Evolutionary conservation across 2,329 filamentous ascomycete species (phyloP), one percentile per base, ranked within the genome.

Genomic region (Tolypocladium cylindrosporum): DNA sequence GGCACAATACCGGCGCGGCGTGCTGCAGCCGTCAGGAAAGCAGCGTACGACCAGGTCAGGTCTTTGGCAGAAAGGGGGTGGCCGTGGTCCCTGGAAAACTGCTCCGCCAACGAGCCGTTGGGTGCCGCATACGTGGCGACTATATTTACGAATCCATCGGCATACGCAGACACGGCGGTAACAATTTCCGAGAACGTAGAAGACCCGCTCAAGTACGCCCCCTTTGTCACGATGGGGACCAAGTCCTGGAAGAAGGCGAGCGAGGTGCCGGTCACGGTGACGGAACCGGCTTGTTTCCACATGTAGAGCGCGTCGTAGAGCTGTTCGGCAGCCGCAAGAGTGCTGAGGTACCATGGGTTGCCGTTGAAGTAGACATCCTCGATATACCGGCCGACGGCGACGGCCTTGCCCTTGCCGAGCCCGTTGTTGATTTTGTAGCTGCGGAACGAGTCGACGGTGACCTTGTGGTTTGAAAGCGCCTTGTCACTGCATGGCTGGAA

Each of bases 331-430:
- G 88, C 88, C 1, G 88, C 89, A 37, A 91, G 77, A 1, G 88
- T 93, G 64, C 81, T 81, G 14, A 93, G 78, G 65, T 91, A 89
- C 90, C 90, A 94, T 1, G 90, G 90, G 69, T 94, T 91, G 1
- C 89, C 89, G 60, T 83, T 83, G 70, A 86, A 88, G 72, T 93
- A 94, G 4, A 77, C 72, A 64, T 95, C 89, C 69, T 90, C 87
- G 0, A 84, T 72, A 67, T 91, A 90, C 60, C 88, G 77, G 51
- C 88, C 87, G 7, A 88, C 75, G 8, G 83, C 79, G 11, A 84
- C 77, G 9, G 87, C 87, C 19, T 72, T 71, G 24, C 86, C 85
- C 39, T 79, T 71, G 2, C 80, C 64, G 55, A 86, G 83, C 6
- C 84, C 87, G 5, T 74, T 76, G 74, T 94, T 94, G 72, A 93